phyloP scores from a whole-genome alignment of 345 rosid genomes.

The Litchi chinensis region DNA sequence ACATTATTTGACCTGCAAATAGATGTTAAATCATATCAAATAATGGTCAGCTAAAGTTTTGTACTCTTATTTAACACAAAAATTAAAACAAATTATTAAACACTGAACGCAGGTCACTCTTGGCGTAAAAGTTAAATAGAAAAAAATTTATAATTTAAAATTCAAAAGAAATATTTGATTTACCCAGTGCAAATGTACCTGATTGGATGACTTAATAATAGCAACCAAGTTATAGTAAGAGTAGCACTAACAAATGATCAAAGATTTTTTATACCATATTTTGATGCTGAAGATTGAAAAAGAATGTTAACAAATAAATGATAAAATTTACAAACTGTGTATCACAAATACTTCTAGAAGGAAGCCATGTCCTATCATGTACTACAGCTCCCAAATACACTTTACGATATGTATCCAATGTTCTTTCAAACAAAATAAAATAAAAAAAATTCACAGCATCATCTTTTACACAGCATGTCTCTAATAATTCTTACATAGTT shows the following conservation, averaged over 20 bases:
- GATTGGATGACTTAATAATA: not conserved
- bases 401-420: not conserved
- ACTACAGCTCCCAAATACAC: not conserved
- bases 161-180: not conserved
- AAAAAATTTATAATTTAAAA: not conserved
- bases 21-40: constrained; percentile 24
- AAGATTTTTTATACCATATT: not conserved
- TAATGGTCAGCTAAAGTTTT: not conserved
- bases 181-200: not conserved
- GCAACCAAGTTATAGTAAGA: not conserved
- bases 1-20: constrained; percentile 64
- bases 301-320: not conserved
- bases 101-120: not conserved
- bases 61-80: not conserved
- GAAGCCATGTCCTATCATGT: not conserved
- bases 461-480: not conserved
- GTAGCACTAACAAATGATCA: not conserved
- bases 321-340: not conserved
- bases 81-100: not conserved
- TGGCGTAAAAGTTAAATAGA: not conserved
- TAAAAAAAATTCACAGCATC: not conserved
- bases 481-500: not conserved
- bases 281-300: not conserved
- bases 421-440: not conserved
- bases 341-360: not conserved